Conservation (phyloP, 2,329 filamentous ascomycete genomes). For the Lojkania enalia region DNA sequence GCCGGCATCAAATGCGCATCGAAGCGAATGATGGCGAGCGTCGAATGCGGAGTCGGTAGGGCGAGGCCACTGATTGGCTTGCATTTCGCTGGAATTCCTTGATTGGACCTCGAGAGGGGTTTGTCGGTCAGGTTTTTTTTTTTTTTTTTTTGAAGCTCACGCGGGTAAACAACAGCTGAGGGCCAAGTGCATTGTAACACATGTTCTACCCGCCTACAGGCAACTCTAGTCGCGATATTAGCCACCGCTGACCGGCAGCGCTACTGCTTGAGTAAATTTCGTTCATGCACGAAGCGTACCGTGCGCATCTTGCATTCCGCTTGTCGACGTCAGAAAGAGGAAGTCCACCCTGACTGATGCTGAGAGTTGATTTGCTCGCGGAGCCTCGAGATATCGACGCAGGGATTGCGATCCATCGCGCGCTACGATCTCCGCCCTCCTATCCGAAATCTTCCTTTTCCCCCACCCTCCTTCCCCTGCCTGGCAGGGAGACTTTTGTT, state of each 20-base stretch:
- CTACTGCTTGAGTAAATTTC: neutral
- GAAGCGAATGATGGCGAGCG: conserved; percentile 23
- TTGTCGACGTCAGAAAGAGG: neutral
- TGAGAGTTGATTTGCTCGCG: too few species aligned
- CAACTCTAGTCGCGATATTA: neutral
- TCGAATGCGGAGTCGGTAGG: too few species aligned
- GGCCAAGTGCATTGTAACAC: neutral
- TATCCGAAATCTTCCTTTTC: conserved; percentile 3
- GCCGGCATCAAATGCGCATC: conserved; percentile 22
- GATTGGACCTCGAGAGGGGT: conserved; percentile 11
- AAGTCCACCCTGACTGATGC: conserved; percentile 4
- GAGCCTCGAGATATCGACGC: conserved; percentile 12
- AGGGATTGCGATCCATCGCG: conserved; percentile 13
- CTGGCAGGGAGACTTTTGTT: neutral
- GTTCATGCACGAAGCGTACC: neutral
- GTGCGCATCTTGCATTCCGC: neutral
- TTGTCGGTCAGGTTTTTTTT: too few species aligned
- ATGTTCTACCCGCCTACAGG: conserved; percentile 1
- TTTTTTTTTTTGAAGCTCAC: too few species aligned
- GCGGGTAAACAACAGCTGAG: neutral
- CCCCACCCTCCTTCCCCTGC: neutral
- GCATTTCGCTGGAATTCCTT: conserved; percentile 7
- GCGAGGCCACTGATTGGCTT: conserved; percentile 21
- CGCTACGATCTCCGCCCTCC: conserved; percentile 5
- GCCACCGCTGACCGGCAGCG: neutral